These are phyloP conservation scores for Moricandia moricandioides DNA, from an alignment of 345 rosid genomes.

Conservation along the genomic window DNA sequence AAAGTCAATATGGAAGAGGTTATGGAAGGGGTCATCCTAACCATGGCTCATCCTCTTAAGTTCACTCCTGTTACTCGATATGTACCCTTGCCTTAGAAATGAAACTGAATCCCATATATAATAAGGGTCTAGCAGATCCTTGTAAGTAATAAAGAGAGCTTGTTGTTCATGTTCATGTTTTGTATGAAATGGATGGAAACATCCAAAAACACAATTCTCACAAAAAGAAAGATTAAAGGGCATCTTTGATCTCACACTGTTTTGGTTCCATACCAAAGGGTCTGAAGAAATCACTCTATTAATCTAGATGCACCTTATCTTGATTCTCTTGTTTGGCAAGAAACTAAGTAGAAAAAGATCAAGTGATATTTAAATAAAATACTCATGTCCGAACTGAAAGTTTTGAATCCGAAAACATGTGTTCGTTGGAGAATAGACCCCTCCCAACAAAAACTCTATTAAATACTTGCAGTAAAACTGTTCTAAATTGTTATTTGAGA, in stretches of 20 bases:
- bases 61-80: constrained; percentile 6
- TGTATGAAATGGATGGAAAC: not conserved
- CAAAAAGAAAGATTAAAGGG: not conserved
- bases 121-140: not conserved
- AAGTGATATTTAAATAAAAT: not conserved
- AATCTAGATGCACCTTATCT: not conserved
- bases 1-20: constrained; percentile 29
- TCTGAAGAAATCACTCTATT: not conserved
- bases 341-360: not conserved
- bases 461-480: not conserved
- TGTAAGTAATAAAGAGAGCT: not conserved
- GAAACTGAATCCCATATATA: not conserved
- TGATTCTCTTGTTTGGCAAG: not conserved
- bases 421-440: not conserved
- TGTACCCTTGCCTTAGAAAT: not conserved
- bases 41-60: constrained; percentile 18
- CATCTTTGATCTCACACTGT: not conserved
- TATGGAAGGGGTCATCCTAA: not conserved
- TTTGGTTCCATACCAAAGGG: not conserved
- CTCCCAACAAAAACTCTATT: not conserved
- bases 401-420: not conserved
- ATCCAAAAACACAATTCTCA: not conserved
- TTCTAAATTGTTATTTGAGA: not conserved
- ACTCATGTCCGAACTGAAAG: not conserved
- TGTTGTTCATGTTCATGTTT: not conserved